These are phyloP conservation scores for Colletotrichum camelliae DNA, from an alignment of 2,329 filamentous ascomycete species.

Conservation along the genomic window DNA sequence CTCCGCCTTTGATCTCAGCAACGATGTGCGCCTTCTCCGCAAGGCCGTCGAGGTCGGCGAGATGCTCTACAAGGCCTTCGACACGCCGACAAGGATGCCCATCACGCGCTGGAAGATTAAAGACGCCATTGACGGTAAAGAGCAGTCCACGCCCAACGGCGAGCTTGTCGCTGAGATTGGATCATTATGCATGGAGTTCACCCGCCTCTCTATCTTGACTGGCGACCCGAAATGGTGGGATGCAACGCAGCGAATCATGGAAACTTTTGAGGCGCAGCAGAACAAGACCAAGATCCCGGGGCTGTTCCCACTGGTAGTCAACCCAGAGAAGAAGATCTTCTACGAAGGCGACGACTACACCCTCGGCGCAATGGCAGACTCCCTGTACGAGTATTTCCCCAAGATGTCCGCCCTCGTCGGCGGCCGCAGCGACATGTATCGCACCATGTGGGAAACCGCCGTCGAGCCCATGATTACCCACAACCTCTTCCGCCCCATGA, in stretches of 20 bases:
- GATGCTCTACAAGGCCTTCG: conserved; percentile 52
- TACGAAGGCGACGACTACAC: conserved; percentile 48
- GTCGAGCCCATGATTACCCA: conserved; percentile 65
- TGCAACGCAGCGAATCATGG: conserved; percentile 75
- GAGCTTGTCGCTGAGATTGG: conserved; percentile 66
- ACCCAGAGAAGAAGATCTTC: conserved; percentile 58
- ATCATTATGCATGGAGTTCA: conserved; percentile 74
- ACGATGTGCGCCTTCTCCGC: conserved; percentile 42
- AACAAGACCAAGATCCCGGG: conserved; percentile 74
- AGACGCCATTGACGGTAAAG: conserved; percentile 28
- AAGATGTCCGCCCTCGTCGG: conserved; percentile 71
- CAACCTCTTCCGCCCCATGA: conserved; percentile 74
- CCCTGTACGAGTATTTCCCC: conserved; percentile 64
- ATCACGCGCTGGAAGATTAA: conserved; percentile 30
- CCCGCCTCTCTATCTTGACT: conserved; percentile 74
- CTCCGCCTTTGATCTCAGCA: conserved; percentile 52
- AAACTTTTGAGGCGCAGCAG: conserved; percentile 72
- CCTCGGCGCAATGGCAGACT: conserved; percentile 60
- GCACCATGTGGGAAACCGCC: conserved; percentile 65
- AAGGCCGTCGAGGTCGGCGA: conserved; percentile 53
- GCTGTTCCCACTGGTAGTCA: conserved; percentile 73
- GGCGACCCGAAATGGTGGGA: conserved; percentile 76
- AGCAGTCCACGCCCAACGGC: conserved; percentile 18
- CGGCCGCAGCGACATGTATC: conserved; percentile 65
- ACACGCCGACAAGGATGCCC: conserved; percentile 55